Conservation (phyloP, 2,329 filamentous ascomycete species). For the Colletotrichum sp. region DNA sequence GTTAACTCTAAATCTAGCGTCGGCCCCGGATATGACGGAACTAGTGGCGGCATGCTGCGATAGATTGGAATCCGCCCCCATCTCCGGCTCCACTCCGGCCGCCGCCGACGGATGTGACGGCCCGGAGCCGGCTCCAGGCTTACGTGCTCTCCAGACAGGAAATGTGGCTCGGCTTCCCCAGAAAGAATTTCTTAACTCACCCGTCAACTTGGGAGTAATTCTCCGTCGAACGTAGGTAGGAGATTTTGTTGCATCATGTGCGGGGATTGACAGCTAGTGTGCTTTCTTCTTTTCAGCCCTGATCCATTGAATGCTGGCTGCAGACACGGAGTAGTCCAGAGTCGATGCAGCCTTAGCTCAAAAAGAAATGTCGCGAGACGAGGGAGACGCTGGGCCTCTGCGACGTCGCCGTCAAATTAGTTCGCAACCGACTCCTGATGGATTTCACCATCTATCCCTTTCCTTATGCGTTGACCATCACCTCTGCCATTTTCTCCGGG, state of each 20-base stretch:
- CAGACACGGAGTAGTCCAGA: neutral
- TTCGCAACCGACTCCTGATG: neutral
- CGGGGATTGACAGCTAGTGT: neutral
- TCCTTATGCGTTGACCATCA: neutral
- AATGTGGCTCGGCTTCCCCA: neutral
- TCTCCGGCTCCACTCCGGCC: neutral
- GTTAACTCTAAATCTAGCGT: constrained; percentile 3
- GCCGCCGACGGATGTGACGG: neutral
- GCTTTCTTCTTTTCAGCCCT: neutral
- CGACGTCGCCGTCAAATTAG: neutral
- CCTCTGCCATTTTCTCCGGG: neutral
- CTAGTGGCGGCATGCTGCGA: neutral
- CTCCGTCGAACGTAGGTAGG: neutral
- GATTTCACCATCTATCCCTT: neutral
- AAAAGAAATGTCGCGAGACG: neutral
- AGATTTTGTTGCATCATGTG: neutral
- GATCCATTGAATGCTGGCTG: neutral
- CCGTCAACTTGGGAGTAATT: neutral
- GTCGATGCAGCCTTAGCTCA: neutral
- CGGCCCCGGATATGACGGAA: neutral
- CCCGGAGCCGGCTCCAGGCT: neutral
- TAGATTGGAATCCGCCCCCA: constrained; percentile 5
- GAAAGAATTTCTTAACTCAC: neutral
- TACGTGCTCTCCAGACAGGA: neutral
- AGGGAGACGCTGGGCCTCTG: neutral